Percentiles rank a stretch among this genome's conserved stretches.
Evolutionary conservation across 2,329 filamentous ascomycete genomes (phyloP).

Genomic region (Neurospora sp.): DNA sequence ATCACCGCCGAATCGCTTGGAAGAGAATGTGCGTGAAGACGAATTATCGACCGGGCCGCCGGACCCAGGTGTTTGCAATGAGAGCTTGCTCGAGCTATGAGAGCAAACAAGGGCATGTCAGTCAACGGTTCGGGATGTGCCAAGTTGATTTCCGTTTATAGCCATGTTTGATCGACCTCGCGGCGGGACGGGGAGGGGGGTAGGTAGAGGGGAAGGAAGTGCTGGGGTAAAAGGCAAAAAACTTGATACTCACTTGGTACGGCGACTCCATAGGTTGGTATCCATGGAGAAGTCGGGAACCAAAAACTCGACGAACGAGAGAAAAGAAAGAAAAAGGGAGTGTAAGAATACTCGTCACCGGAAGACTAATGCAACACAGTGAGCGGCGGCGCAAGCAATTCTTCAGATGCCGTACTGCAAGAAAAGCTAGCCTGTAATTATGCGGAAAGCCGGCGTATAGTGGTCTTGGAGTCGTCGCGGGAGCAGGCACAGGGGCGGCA

Average conservation of each 20-base stretch:
- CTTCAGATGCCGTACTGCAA: not conserved
- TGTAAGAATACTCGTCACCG: not conserved
- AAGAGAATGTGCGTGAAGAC: constrained; percentile 46
- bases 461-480: not conserved
- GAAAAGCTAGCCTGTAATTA: not conserved
- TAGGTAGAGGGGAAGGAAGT: not conserved
- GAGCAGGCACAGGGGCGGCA: not conserved
- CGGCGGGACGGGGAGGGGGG: constrained; percentile 2
- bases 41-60: constrained; percentile 38
- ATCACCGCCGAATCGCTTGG: constrained; percentile 65
- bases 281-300: constrained; percentile 40
- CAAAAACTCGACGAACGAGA: constrained; percentile 12
- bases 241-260: constrained; percentile 59
- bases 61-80: constrained; percentile 64
- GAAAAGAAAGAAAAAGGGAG: constrained; percentile 3
- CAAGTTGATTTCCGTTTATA: not conserved
- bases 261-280: constrained; percentile 63
- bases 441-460: not conserved
- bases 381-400: not conserved
- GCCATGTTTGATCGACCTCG: constrained; percentile 4
- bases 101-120: constrained; percentile 12
- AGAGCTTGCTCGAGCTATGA: constrained; percentile 75
- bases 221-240: not conserved
- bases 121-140: constrained; percentile 1
- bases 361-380: not conserved